phyloP scores from a whole-genome alignment of 2,329 filamentous ascomycete species.

The Fusarium tjaetaba region DNA sequence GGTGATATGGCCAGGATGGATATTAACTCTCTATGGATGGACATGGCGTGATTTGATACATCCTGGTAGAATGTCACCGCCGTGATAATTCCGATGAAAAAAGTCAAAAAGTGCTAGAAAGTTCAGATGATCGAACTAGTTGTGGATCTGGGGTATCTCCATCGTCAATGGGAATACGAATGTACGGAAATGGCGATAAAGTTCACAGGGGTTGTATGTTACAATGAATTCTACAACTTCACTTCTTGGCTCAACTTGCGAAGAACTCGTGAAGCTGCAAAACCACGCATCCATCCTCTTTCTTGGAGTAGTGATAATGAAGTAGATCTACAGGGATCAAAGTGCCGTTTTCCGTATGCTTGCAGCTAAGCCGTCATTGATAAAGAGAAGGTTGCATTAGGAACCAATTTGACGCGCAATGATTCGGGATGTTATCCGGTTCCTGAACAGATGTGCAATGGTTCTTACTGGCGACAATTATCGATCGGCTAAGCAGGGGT shows the following conservation, averaged over 20 bases:
- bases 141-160: not conserved
- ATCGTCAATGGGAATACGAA: not conserved
- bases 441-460: not conserved
- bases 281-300: not conserved
- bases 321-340: not conserved
- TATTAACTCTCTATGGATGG: not conserved
- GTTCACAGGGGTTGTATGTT: not conserved
- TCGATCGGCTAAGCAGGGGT: not conserved
- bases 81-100: not conserved
- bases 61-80: too few relatives aligned
- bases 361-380: too few relatives aligned
- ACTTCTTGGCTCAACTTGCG: not conserved
- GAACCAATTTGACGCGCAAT: not conserved
- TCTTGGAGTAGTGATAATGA: not conserved
- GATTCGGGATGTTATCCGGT: not conserved
- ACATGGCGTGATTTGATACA: not conserved
- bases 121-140: not conserved
- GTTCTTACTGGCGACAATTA: not conserved
- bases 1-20: not conserved
- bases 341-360: not conserved
- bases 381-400: not conserved
- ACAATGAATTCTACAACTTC: not conserved
- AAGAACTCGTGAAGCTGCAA: not conserved
- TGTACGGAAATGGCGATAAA: not conserved
- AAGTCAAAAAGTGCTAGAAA: not conserved